Base-by-base conservation (phyloP, 2,329 filamentous ascomycete species). In the Aspergillus nomiae region DNA sequence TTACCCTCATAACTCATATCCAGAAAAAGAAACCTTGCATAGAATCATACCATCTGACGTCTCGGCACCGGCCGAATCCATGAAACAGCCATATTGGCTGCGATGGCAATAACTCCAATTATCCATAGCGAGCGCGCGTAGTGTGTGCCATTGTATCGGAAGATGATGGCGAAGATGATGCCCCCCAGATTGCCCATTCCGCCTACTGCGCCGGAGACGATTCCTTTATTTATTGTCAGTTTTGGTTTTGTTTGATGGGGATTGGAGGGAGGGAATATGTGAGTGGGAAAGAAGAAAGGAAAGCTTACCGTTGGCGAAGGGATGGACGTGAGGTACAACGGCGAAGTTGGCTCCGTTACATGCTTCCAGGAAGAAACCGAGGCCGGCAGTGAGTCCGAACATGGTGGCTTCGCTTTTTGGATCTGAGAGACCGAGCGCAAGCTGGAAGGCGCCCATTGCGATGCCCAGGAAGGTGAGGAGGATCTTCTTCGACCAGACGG, bases 321-420 rank as follows among this genome's bases (percentile, higher is more conserved):
- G 92, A 77, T 94, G 90, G 1, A 96, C 90, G 74, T 97, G 94
- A 4, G 93, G 92, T 28, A 97, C 90, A 7, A 97, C 84, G 0
- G 92, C 87, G 77, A 95, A 97, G 79, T 92, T 95, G 46, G 92
- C 89, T 0, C 94, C 94, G 74, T 97, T 97, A 48, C 89, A 89
- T 2, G 90, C 92, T 76, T 96, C 92, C 50, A 93, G 79, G 81
- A 96, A 96, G 74, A 96, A 84, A 1, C 91, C 92, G 80, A 93
- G 85, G 11, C 92, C 85, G 1, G 89, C 89, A 10, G 96, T 81
- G 7, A 97, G 86, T 1, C 91, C 92, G 61, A 95, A 88, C 84
- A 96, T 89, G 3, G 86, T 87, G 8, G 84, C 78, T 55, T 89
- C 76, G 28, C 84, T 73, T 30, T 88, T 84, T 0, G 91, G 85